These are phyloP conservation scores for Camellia granthamiana DNA, from an alignment of 148 eudicot genomes.

Conservation along the genomic window DNA sequence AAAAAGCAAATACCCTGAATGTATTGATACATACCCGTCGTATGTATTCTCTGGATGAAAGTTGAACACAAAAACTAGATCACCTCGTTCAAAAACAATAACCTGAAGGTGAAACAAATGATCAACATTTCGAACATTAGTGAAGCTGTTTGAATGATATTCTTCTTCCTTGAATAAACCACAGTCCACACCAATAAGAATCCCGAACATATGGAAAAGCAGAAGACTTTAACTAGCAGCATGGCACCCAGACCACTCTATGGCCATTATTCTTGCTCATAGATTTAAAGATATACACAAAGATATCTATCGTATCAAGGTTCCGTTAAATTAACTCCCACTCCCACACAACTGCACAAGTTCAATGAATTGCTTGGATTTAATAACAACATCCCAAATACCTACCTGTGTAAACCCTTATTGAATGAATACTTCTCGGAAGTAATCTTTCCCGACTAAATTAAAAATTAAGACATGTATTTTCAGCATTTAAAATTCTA, in stretches of 20 bases:
- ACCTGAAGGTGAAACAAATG: conserved; percentile 46
- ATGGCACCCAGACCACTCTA: conserved; percentile 5
- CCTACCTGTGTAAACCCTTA: not conserved
- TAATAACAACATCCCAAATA: not conserved
- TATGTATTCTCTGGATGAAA: conserved; percentile 85
- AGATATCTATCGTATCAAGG: not conserved
- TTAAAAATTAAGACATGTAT: not conserved
- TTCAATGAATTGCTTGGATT: not conserved
- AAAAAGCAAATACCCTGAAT: not conserved
- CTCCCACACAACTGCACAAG: no score
- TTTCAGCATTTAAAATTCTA: not conserved
- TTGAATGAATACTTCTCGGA: not conserved
- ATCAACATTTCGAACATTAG: not conserved
- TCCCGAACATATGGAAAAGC: not conserved
- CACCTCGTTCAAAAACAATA: conserved; percentile 93
- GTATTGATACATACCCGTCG: conserved; percentile 59
- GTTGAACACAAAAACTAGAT: conserved; percentile 92
- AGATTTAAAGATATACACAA: not conserved
- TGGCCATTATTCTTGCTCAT: not conserved
- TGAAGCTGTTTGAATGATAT: not conserved
- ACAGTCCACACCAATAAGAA: not conserved
- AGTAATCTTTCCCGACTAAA: not conserved
- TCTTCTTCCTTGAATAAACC: not conserved
- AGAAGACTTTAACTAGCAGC: not conserved
- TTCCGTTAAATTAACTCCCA: not conserved